Evolutionary conservation across 768 basidiomycete species (phyloP).

Genomic region (Lentinula raphanica): DNA sequence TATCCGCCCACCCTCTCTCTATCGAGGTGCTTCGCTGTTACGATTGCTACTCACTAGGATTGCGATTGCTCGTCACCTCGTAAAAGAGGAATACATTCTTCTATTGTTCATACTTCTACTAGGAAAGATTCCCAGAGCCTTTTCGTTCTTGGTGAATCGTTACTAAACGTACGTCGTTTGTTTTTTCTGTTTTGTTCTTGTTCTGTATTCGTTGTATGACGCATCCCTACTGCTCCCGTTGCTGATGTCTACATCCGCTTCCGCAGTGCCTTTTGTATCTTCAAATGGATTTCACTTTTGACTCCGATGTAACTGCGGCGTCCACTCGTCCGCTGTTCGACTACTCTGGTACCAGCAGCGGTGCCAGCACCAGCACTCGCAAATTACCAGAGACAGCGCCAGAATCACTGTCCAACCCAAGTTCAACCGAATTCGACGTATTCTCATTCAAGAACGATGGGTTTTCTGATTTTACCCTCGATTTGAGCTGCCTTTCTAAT

Average conservation of each 20-base stretch:
- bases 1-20: no score
- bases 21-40: not conserved
- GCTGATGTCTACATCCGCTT: not conserved
- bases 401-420: slow-evolving; percentile 7
- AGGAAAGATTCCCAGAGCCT: not conserved
- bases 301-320: not conserved
- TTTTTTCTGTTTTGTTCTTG: not conserved
- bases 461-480: slow-evolving; percentile 43
- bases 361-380: no score
- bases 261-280: not conserved
- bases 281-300: slow-evolving; percentile 6
- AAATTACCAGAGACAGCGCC: no score
- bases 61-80: not conserved
- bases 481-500: slow-evolving; percentile 38
- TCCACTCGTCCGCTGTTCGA: slow-evolving; percentile 1
- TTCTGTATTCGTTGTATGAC: no score
- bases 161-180: not conserved
- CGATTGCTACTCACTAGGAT: not conserved
- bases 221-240: not conserved
- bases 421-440: slow-evolving; percentile 20
- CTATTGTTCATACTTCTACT: not conserved
- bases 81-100: not conserved
- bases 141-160: not conserved
- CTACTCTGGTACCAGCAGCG: slow-evolving; percentile 8
- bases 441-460: slow-evolving; percentile 28